A percentile compares a stretch with the other conserved stretches of the same genome.
Evolutionary conservation across 192 early-diverging fungal genomes (phyloP).

Genomic region (Diversispora epigaea): DNA sequence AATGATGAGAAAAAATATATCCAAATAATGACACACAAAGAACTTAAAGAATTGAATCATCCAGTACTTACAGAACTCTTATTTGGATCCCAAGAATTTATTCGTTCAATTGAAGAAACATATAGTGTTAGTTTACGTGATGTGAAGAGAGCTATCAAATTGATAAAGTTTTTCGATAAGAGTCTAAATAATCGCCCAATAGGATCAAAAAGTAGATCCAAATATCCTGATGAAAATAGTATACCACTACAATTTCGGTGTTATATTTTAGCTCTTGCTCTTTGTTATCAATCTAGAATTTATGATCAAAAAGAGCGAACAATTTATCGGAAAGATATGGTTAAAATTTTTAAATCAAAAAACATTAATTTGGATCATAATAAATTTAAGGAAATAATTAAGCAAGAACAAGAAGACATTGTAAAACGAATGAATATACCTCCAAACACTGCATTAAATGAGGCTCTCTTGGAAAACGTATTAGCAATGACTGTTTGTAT

Average conservation of each 20-base stretch:
- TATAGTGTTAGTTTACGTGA: conserved; percentile 32
- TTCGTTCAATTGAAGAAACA: conserved; percentile 19
- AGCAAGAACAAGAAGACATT: conserved; percentile 27
- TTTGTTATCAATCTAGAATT: not conserved
- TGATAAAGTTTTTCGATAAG: conserved; percentile 3
- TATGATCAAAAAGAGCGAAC: not conserved
- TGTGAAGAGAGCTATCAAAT: conserved; percentile 22
- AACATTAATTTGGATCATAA: not conserved
- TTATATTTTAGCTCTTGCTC: not conserved
- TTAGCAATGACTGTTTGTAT: conserved; percentile 29
- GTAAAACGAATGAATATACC: not conserved
- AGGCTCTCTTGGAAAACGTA: conserved; percentile 30
- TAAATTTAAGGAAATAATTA: conserved; percentile 5
- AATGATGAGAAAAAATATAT: not conserved
- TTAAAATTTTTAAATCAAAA: conserved; percentile 3
- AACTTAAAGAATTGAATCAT: not conserved
- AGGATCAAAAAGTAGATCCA: not conserved
- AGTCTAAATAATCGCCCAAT: not conserved
- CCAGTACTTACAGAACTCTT: conserved; percentile 14
- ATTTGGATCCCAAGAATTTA: conserved; percentile 28
- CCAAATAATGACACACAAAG: not conserved
- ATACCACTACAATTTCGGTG: not conserved
- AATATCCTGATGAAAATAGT: too few species aligned
- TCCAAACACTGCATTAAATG: conserved; percentile 2
- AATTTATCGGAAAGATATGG: conserved; percentile 21